Evolutionary conservation across 805 yeast species (phyloP), one percentile per base, ranked within the genome.

Genomic region (Clavispora carvajalis): DNA sequence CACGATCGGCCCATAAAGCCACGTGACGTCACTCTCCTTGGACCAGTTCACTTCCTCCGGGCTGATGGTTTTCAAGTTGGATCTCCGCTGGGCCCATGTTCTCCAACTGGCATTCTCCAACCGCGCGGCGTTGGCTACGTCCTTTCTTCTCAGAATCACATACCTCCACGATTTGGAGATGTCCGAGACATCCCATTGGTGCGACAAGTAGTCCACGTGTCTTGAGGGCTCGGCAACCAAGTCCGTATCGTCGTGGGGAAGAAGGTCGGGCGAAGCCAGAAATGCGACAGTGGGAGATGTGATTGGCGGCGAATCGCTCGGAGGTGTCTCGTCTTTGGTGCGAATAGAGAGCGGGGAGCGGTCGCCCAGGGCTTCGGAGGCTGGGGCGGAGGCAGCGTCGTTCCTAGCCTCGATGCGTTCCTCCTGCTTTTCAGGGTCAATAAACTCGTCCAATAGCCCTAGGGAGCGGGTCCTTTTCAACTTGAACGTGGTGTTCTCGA

Each of bases 11-110:
- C 99, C 99, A 64, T 91, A 93, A 11, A 93, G 74, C 99, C 99
- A 93, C 1, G 97, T 89, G 9, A 93, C 96, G 60, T 93, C 99
- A 43, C 84, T 82, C 54, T 93, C 99, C 63, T 95, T 93, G 33
- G 88, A 80, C 99, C 99, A 93, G 61, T 93, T 91, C 35, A 93
- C 85, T 26, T 78, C 76, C 54, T 88, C 95, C 1, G 99, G 99
- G 15, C 90, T 79, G 6, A 91, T 86, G 0, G 99, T 93, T 69
- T 67, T 67, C 44, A 69, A 58, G 62, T 78, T 70, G 48, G 76
- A 74, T 50, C 83, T 76, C 38, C 85, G 73, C 63, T 90, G 89
- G 11, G 91, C 84, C 97, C 97, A 91, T 15, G 95, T 88, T 57
- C 98, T 75, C 97, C 97, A 91, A 37, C 86, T 74, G 12, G 96